Evolutionary conservation across 305 asterid species (phyloP).

Genomic region (Coffea humblotiana): DNA sequence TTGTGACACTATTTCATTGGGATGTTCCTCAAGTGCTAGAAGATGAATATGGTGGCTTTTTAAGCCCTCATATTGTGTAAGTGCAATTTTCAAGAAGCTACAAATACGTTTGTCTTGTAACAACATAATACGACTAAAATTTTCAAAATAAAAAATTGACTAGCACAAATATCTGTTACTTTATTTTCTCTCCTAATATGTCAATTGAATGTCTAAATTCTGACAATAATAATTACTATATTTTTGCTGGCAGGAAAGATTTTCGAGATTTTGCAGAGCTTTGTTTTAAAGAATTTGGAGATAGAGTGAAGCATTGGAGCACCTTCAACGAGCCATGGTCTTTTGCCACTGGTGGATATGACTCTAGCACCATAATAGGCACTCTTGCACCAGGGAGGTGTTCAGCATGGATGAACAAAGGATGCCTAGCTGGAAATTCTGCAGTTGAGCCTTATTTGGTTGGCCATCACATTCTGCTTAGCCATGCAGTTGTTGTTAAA

Average conservation of each 20-base stretch:
- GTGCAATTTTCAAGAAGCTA: not conserved
- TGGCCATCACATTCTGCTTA: conserved; percentile 23
- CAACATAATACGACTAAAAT: no score
- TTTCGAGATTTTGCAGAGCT: conserved; percentile 27
- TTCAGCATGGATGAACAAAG: conserved; percentile 13
- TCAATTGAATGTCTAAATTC: no score
- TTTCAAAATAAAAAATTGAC: no score
- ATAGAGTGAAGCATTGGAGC: conserved; percentile 38
- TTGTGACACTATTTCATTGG: conserved; percentile 30
- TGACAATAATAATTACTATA: not conserved
- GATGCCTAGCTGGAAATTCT: conserved; percentile 26
- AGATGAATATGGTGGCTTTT: conserved; percentile 35
- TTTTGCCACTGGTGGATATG: conserved; percentile 39
- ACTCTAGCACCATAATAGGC: conserved; percentile 26
- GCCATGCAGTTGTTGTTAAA: conserved; percentile 18
- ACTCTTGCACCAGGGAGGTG: conserved; percentile 23
- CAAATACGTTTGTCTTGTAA: no score
- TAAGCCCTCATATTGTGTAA: conserved; percentile 33
- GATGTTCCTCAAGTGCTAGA: conserved; percentile 37
- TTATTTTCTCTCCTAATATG: no score
- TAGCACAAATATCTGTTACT: no score
- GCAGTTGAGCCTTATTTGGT: conserved; percentile 27
- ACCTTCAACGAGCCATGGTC: conserved; percentile 39
- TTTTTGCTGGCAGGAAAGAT: conserved; percentile 18
- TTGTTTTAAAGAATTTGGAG: conserved; percentile 42